phyloP scores from a whole-genome alignment of 805 yeast species.

The Debaryomyces maramus region DNA sequence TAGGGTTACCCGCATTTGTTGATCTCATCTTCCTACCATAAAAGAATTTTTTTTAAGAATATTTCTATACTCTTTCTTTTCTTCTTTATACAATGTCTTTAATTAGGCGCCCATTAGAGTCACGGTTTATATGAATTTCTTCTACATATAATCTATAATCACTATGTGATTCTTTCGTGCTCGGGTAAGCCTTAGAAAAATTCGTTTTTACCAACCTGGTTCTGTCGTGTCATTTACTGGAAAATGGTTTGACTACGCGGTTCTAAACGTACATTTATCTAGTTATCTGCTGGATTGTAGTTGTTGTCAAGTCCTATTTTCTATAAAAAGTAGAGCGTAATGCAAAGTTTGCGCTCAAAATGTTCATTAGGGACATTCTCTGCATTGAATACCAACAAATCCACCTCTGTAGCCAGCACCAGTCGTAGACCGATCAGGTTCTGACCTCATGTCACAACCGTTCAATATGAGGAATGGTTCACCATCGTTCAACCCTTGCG shows the following conservation, averaged over 20 bases:
- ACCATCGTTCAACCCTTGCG: constrained; percentile 6
- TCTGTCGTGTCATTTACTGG: constrained; percentile 52
- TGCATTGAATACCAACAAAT: no score
- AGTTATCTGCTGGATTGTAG: background rate
- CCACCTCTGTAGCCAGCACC: no score
- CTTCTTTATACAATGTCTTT: constrained; percentile 44
- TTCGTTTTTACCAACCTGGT: constrained; percentile 53
- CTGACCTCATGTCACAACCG: no score
- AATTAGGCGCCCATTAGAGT: constrained; percentile 83
- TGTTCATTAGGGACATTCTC: no score
- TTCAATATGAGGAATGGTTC: no score
- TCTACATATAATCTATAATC: constrained; percentile 49
- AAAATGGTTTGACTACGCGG: constrained; percentile 61
- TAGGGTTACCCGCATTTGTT: constrained; percentile 20
- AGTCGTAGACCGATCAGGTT: no score
- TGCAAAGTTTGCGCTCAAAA: no score
- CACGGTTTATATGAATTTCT: constrained; percentile 53
- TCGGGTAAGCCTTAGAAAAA: constrained; percentile 90
- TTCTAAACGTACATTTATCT: constrained; percentile 61
- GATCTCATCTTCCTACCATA: constrained; percentile 8
- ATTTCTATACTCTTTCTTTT: constrained; percentile 15
- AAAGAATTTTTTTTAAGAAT: constrained; percentile 5
- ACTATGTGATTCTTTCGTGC: constrained; percentile 67
- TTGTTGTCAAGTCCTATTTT: no score
- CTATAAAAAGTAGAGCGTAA: no score